Percentiles rank a stretch among this genome's conserved stretches.
phyloP scores from a whole-genome alignment of 2,329 filamentous ascomycete genomes.

The Fusarium nodosum region DNA sequence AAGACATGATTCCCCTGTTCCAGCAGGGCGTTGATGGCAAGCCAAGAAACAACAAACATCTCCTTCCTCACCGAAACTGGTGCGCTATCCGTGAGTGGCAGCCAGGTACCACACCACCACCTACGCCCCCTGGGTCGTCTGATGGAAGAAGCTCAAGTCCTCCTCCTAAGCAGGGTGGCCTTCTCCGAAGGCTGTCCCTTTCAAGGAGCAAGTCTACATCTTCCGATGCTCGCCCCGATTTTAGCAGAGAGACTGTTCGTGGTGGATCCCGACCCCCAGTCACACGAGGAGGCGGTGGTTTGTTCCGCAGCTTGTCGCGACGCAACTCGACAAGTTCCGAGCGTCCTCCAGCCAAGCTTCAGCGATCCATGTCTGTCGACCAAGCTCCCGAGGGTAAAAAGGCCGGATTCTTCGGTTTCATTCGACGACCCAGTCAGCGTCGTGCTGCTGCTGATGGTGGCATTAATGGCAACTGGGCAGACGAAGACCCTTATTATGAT shows the following conservation, averaged over 20 bases:
- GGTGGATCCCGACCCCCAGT: conserved; percentile 65
- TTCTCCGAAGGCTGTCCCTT: conserved; percentile 63
- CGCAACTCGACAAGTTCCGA: conserved; percentile 53
- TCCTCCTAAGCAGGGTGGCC: conserved; percentile 52
- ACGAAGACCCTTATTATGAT: conserved; percentile 52
- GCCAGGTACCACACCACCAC: conserved; percentile 80
- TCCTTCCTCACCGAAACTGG: conserved; percentile 94
- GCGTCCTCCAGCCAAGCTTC: conserved; percentile 58
- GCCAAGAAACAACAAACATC: conserved; percentile 87
- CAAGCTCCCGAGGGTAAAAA: conserved; percentile 63
- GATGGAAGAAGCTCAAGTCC: conserved; percentile 60
- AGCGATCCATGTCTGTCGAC: conserved; percentile 73
- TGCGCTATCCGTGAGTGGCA: conserved; percentile 90
- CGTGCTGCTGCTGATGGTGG: conserved; percentile 63
- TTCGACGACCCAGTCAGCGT: conserved; percentile 57
- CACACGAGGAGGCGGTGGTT: conserved; percentile 58
- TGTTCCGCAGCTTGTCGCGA: conserved; percentile 62
- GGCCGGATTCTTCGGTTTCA: conserved; percentile 59
- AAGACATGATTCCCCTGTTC: conserved; percentile 97
- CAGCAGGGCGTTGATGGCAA: conserved; percentile 89
- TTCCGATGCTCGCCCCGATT: conserved; percentile 56
- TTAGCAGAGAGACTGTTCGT: conserved; percentile 54
- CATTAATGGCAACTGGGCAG: conserved; percentile 69
- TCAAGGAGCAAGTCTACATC: conserved; percentile 55
- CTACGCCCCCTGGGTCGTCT: conserved; percentile 71